Evolutionary conservation across 176 grass and related monocot genomes (phyloP).

Genomic region (Thalia dealbata): DNA sequence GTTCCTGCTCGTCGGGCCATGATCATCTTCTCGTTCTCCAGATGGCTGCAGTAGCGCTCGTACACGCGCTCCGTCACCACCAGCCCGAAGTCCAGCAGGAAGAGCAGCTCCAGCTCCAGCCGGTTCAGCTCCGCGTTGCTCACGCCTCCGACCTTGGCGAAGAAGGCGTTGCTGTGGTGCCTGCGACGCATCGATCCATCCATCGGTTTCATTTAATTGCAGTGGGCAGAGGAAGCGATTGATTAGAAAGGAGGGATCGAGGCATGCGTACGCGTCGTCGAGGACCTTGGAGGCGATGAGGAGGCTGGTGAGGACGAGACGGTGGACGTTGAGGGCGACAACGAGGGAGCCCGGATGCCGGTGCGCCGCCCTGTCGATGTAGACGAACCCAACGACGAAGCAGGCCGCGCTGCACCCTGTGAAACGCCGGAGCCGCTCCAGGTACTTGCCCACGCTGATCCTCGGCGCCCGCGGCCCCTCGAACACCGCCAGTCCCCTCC

Average conservation of each 20-base stretch:
- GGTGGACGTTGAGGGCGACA: slow-evolving; percentile 63
- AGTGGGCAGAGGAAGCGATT: background rate
- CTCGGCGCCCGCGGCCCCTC: slow-evolving; percentile 34
- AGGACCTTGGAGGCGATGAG: slow-evolving; percentile 86
- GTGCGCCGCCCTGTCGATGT: slow-evolving; percentile 63
- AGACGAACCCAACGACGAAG: slow-evolving; percentile 63
- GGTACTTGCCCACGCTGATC: slow-evolving; percentile 61
- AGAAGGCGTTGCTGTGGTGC: slow-evolving; percentile 94
- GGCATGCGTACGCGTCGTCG: slow-evolving; percentile 56
- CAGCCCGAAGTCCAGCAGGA: slow-evolving; percentile 54
- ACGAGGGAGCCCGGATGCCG: slow-evolving; percentile 43
- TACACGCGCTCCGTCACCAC: slow-evolving; percentile 38
- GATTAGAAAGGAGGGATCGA: background rate
- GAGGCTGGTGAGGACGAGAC: slow-evolving; percentile 62
- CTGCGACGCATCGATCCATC: no score
- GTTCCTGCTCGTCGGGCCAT: background rate
- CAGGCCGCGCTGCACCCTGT: slow-evolving; percentile 50
- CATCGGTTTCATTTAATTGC: no score
- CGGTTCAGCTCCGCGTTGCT: slow-evolving; percentile 81
- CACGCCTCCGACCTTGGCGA: slow-evolving; percentile 80
- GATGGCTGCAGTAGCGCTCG: slow-evolving; percentile 48
- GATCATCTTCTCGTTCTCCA: slow-evolving; percentile 36
- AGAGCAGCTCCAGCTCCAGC: slow-evolving; percentile 77
- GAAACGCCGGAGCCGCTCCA: slow-evolving; percentile 77
- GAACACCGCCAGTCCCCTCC: slow-evolving; percentile 40